Base-by-base conservation (phyloP, 768 basidiomycete species). In the Tricholoma furcatifolium region DNA sequence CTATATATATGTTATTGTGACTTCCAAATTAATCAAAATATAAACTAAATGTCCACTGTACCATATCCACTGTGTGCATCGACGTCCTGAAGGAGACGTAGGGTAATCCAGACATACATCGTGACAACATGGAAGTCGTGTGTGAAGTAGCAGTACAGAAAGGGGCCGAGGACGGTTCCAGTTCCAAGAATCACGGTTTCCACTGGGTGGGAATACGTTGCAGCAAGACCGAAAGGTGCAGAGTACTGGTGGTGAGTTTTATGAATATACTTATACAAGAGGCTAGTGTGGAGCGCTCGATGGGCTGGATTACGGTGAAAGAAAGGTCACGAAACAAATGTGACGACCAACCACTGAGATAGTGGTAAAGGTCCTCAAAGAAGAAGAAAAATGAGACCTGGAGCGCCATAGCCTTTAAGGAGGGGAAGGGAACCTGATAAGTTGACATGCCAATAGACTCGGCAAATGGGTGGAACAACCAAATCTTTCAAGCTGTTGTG, bases 61-160 rank as follows among this genome's bases (percentile, higher is more conserved):
- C 90, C 93, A 68, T 97, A 98, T 43, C 96, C 96, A 44, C 88
- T 92, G 81, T 99, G 97, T 4, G 96, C 87, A 59, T 99, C 97
- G 60, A 99, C 84, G 34, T 96, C 95, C 66, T 99, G 97, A 85
- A 93, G 96, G 31, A 99, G 83, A 32, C 95, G 84, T 45, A 96
- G 82, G 8, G 84, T 84, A 65, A 98, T 91, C 95, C 96, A 98
- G 58, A 91, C 60, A 72, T 95, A 97, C 62, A 98, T 87, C 10
- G 95, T 91, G 62, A 94, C 61, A 63, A 99, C 91, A 75, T 99
- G 97, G 43, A 98, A 77, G 69, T 89, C 77, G 6, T 53, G 67
- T 24, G 83, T 84, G 66, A 90, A 81, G 73, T 73, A 83, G 72
- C 88, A 91, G 75, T 89, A 97, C 49, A 96, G 74, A 38, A 98